These are phyloP conservation scores for Aspergillus fijiensis DNA, from an alignment of 2,329 filamentous ascomycete genomes.

Conservation along the genomic window DNA sequence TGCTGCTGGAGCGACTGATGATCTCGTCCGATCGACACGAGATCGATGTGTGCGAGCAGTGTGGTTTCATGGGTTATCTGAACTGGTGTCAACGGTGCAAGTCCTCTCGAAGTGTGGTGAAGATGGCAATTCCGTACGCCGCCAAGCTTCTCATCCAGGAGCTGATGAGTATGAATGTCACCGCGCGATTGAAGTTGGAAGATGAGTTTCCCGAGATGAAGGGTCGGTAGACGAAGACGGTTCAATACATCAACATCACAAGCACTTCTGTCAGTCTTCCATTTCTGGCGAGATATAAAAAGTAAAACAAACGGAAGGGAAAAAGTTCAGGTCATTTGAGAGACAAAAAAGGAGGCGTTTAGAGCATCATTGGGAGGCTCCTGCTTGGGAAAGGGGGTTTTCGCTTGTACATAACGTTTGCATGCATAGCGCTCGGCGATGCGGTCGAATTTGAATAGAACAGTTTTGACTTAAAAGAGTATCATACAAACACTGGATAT, in stretches of 20 bases:
- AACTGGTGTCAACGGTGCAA: constrained; percentile 94
- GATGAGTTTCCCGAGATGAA: constrained; percentile 76
- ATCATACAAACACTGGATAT: too few species aligned
- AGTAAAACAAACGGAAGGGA: background rate
- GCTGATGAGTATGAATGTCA: constrained; percentile 98
- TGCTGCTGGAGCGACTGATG: constrained; percentile 92
- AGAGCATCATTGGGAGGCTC: constrained; percentile 4
- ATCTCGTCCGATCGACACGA: constrained; percentile 85
- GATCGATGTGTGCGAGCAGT: constrained; percentile 91
- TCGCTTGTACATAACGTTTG: constrained; percentile 17
- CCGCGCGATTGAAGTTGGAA: constrained; percentile 82
- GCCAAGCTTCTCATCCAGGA: constrained; percentile 96
- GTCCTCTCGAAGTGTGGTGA: constrained; percentile 77
- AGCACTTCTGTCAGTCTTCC: background rate
- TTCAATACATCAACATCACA: constrained; percentile 1
- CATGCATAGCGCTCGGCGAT: constrained; percentile 28
- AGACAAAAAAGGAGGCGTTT: constrained; percentile 3
- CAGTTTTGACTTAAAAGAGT: background rate
- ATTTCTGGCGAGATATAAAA: background rate
- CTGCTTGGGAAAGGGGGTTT: background rate
- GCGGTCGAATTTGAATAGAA: constrained; percentile 8
- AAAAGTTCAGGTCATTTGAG: background rate
- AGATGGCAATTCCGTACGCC: constrained; percentile 96
- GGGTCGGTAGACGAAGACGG: constrained; percentile 29
- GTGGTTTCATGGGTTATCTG: constrained; percentile 92